Evolutionary conservation across 192 early-diverging fungal species (phyloP).

Genomic region (Podila horticola): DNA sequence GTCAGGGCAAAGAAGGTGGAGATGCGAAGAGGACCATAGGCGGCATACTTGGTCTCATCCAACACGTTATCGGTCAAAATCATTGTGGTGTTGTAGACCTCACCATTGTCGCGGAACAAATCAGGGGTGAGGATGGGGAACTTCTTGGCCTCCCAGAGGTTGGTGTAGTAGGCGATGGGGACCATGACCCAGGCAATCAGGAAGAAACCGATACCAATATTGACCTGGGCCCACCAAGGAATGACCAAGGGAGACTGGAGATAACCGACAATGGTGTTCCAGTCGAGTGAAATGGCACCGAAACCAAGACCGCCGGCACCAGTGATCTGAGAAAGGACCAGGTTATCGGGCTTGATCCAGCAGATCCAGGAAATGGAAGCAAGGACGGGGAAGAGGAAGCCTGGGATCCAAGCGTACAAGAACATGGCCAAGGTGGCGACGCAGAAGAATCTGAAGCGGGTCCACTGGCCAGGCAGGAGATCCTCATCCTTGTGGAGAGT

Average conservation of each 20-base stretch:
- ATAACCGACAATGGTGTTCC: constrained; percentile 60
- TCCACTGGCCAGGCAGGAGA: constrained; percentile 60
- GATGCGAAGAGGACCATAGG: constrained; percentile 59
- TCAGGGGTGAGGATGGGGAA: constrained; percentile 51
- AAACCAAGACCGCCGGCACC: constrained; percentile 77
- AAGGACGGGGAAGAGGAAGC: constrained; percentile 53
- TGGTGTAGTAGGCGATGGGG: constrained; percentile 72
- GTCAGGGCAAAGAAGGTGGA: constrained; percentile 60
- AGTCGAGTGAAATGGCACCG: constrained; percentile 77
- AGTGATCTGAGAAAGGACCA: constrained; percentile 29
- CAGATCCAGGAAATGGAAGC: constrained; percentile 44
- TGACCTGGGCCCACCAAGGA: constrained; percentile 67
- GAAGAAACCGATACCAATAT: constrained; percentile 69
- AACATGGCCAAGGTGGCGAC: constrained; percentile 56
- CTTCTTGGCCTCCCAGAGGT: constrained; percentile 61
- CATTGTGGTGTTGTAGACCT: constrained; percentile 65
- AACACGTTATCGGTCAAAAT: constrained; percentile 33
- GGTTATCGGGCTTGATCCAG: constrained; percentile 29
- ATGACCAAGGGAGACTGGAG: constrained; percentile 41
- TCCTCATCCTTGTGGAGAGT: constrained; percentile 56
- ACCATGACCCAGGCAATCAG: constrained; percentile 75
- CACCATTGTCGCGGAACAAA: constrained; percentile 43
- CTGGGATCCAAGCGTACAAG: constrained; percentile 38
- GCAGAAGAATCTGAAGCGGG: constrained; percentile 50
- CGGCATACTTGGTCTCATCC: constrained; percentile 52